Conservation (phyloP, 345 rosid species). For the Eutrema heterophyllum region DNA sequence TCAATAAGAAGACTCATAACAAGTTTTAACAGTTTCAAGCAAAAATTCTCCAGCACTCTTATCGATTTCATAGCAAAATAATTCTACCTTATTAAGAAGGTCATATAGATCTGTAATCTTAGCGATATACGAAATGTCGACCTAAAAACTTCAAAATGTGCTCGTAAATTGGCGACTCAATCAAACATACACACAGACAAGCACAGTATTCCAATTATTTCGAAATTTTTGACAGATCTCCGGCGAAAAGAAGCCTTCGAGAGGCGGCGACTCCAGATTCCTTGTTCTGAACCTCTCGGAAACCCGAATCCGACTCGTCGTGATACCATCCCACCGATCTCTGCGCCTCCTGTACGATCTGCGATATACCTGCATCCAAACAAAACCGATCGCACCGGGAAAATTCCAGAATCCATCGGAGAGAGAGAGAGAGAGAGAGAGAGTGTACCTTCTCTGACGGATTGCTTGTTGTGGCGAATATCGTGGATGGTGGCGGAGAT, state of each 20-base stretch:
- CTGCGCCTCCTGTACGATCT: slow-evolving; percentile 68
- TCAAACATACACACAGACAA: neutral
- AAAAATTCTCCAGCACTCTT: neutral
- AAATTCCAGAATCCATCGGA: neutral
- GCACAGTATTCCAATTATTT: neutral
- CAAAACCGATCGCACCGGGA: neutral
- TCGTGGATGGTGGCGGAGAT: slow-evolving; percentile 89
- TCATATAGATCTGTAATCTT: neutral
- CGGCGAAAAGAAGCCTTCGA: slow-evolving; percentile 39
- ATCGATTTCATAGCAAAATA: neutral
- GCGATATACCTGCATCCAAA: slow-evolving; percentile 53
- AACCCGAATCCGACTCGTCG: slow-evolving; percentile 58
- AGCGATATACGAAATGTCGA: neutral
- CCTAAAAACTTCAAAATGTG: neutral
- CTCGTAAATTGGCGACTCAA: neutral
- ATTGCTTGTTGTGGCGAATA: slow-evolving; percentile 73
- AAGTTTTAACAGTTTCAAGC: neutral
- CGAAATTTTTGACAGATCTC: slow-evolving; percentile 12
- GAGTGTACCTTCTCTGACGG: slow-evolving; percentile 61
- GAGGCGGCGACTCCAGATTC: slow-evolving; percentile 12
- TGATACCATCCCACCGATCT: slow-evolving; percentile 74
- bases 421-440: neutral
- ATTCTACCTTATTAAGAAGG: neutral
- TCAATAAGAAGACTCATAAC: no score
- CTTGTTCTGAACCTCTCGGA: slow-evolving; percentile 21